Percentiles rank a stretch among this genome's conserved stretches.
These are phyloP conservation scores for Mycena sp. DNA, from an alignment of 1,284 basidiomycete species.

Conservation along the genomic window DNA sequence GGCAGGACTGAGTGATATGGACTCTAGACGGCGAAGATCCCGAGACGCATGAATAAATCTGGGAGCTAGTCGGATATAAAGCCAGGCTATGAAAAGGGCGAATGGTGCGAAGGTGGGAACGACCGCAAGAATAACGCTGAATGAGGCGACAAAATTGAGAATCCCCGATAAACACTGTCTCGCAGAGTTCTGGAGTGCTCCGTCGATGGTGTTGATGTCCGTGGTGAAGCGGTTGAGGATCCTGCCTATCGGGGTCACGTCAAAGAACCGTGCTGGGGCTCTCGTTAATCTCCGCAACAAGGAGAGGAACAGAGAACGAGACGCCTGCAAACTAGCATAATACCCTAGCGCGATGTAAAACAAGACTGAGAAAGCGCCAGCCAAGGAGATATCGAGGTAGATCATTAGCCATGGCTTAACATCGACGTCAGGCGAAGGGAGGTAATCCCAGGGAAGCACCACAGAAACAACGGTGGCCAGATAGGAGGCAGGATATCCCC, in stretches of 20 bases:
- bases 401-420: slow-evolving; percentile 74
- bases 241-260: slow-evolving; percentile 74
- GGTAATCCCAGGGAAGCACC: slow-evolving; percentile 51
- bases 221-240: slow-evolving; percentile 84
- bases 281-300: slow-evolving; percentile 65
- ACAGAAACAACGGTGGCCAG: slow-evolving; percentile 36
- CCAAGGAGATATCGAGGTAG: slow-evolving; percentile 68
- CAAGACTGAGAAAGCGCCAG: slow-evolving; percentile 62
- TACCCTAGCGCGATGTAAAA: slow-evolving; percentile 70
- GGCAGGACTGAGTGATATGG: slow-evolving; percentile 71
- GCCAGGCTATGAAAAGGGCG: slow-evolving; percentile 73
- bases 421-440: slow-evolving; percentile 66
- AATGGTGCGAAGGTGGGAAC: slow-evolving; percentile 77
- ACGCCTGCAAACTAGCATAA: slow-evolving; percentile 73
- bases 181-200: slow-evolving; percentile 66
- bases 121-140: slow-evolving; percentile 69
- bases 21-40: slow-evolving; percentile 79
- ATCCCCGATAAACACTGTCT: slow-evolving; percentile 64
- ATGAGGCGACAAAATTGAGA: slow-evolving; percentile 73
- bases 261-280: slow-evolving; percentile 74
- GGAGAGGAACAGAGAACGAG: slow-evolving; percentile 63
- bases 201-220: slow-evolving; percentile 82
- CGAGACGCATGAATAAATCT: slow-evolving; percentile 75
- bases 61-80: slow-evolving; percentile 78
- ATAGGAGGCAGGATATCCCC: slow-evolving; percentile 39